Evolutionary conservation across 2,329 filamentous ascomycete genomes (phyloP).

Genomic region (Westerdykella sp.): DNA sequence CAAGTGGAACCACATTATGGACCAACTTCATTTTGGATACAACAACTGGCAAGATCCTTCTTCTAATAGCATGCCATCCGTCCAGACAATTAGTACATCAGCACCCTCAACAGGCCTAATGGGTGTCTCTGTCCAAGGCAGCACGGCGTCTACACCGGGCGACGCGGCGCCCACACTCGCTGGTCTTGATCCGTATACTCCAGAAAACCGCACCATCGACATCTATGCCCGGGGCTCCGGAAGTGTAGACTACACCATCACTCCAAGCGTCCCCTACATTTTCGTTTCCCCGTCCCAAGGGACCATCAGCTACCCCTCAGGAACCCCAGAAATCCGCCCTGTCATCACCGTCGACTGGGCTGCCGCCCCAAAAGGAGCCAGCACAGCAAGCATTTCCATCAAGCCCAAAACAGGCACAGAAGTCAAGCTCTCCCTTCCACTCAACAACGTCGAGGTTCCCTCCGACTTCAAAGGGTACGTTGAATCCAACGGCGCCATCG

Average conservation of each 20-base stretch:
- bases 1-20: conserved; percentile 38
- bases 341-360: conserved; percentile 20
- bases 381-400: conserved; percentile 12
- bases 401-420: conserved; percentile 13
- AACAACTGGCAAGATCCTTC: conserved; percentile 57
- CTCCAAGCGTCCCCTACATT: conserved; percentile 14
- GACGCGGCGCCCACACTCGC: conserved; percentile 35
- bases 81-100: conserved; percentile 54
- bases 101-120: conserved; percentile 15
- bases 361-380: conserved; percentile 11
- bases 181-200: conserved; percentile 18
- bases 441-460: conserved; percentile 10
- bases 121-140: conserved; percentile 56
- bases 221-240: conserved; percentile 21
- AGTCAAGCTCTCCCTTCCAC: conserved; percentile 13
- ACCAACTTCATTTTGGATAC: conserved; percentile 24
- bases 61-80: conserved; percentile 56
- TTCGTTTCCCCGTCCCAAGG: conserved; percentile 14
- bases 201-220: conserved; percentile 24
- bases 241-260: conserved; percentile 15
- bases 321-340: conserved; percentile 18
- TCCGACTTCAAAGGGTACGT: conserved; percentile 9
- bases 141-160: conserved; percentile 58
- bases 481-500: conserved; percentile 11
- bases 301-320: conserved; percentile 19